Evolutionary conservation across 2,329 filamentous ascomycete genomes (phyloP), one percentile per base, ranked within the genome.

Genomic region (Colletotrichum cuscutae): DNA sequence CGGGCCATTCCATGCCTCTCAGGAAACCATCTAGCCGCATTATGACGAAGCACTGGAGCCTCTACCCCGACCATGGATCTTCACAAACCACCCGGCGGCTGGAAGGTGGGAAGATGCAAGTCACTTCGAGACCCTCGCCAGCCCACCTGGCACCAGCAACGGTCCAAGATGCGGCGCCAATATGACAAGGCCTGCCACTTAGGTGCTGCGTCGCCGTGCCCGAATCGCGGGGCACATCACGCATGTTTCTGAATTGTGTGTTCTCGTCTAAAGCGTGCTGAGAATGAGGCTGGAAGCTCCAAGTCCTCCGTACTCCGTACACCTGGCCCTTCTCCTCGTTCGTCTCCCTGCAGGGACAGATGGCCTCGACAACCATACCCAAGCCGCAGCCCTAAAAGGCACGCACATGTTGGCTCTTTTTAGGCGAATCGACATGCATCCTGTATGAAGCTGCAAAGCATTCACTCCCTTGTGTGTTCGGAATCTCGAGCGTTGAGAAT

Each of bases 91-190:
- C 54, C 32, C 35, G 42, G 57, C 69, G 35, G 57, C 53, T 72
- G 70, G 70, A 13, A 69, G 64, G 70, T 61, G 70, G 70, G 60
- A 71, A 65, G 61, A 73, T 73, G 71, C 71, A 71, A 73, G 71
- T 73, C 71, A 73, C 71, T 61, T 56, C 24, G n/a, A 58, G 26
- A 72, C 59, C 70, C 65, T 72, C 60, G 15, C 32, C 13, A 72
- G 56, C 54, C 71, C 71, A 65, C 32, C 32, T 35, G 32, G 32
- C 32, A 35, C 66, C n/a, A 63, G 46, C 60, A 56, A 37, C 56
- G 54, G 60, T 42, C 59, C 56, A 24, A 54, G 60, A 70, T 61
- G 60, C 71, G 24, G 66, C 56, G 9, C 32, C 46, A 28, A 57
- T 49, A 65, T 19, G 42, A 49, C 15, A 49, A 49, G 53, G 35